A percentile compares a stretch with the other conserved stretches of the same genome.
These are phyloP conservation scores for Ramularia collo-cygni DNA, from an alignment of 2,329 filamentous ascomycete species.

Conservation along the genomic window DNA sequence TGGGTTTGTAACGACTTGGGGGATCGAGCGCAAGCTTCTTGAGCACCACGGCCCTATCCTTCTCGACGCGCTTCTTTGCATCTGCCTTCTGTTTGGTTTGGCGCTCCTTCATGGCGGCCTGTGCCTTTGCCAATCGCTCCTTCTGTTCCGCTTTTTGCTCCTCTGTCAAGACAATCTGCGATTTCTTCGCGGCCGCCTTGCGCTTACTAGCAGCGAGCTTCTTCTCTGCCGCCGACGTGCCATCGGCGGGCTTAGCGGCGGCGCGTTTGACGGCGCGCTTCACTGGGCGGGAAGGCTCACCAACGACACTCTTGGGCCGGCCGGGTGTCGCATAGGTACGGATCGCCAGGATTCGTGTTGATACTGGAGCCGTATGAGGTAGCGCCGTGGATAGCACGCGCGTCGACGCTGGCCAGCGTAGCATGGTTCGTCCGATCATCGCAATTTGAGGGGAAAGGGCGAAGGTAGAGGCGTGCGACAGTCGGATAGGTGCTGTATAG, in stretches of 20 bases:
- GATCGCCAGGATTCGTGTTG: conserved; percentile 9
- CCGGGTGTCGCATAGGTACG: conserved; percentile 25
- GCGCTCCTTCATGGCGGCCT: conserved; percentile 6
- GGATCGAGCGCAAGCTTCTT: conserved; percentile 33
- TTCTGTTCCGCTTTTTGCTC: conserved; percentile 17
- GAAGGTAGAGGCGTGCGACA: not conserved
- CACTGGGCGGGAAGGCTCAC: conserved; percentile 26
- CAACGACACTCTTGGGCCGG: conserved; percentile 27
- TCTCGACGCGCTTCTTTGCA: conserved; percentile 16
- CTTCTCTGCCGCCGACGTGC: conserved; percentile 19
- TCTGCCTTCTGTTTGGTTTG: conserved; percentile 7
- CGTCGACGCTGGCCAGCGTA: conserved; percentile 20
- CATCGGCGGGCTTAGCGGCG: conserved; percentile 14
- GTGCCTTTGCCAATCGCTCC: conserved; percentile 5
- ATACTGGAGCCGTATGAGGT: conserved; percentile 1
- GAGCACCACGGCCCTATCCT: conserved; percentile 28
- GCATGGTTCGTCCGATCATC: conserved; percentile 19
- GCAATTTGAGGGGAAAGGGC: conserved; percentile 1
- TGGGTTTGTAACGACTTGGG: conserved; percentile 20
- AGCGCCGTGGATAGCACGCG: conserved; percentile 12
- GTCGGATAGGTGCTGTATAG: too few species aligned
- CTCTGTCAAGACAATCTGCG: conserved; percentile 23
- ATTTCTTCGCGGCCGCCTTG: conserved; percentile 12
- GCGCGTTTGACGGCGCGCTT: conserved; percentile 26
- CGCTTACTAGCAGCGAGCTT: conserved; percentile 18